Conservation (phyloP, 768 basidiomycete species). For the Leccinum variicolor region DNA sequence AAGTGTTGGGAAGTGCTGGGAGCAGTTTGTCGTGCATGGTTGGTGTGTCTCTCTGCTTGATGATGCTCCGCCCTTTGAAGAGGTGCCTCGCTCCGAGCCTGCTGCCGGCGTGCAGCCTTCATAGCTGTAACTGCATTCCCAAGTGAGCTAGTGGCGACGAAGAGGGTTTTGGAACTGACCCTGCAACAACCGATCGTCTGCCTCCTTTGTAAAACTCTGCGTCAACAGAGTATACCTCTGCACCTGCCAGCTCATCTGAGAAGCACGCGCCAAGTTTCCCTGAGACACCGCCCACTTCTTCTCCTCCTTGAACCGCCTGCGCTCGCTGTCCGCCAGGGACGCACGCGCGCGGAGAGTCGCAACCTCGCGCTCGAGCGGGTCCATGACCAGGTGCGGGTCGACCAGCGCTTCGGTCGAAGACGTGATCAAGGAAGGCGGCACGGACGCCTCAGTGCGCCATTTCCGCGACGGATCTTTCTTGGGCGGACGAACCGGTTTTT, state of each 20-base stretch:
- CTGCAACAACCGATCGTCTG: constrained; percentile 64
- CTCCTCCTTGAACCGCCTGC: constrained; percentile 81
- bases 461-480: constrained; percentile 28
- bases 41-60: constrained; percentile 26
- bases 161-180: constrained; percentile 35
- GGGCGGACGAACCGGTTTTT: constrained; percentile 25
- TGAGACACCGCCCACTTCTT: constrained; percentile 82
- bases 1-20: constrained; percentile 21
- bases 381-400: constrained; percentile 54
- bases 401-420: constrained; percentile 67
- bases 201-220: constrained; percentile 78
- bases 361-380: constrained; percentile 71
- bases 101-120: constrained; percentile 16
- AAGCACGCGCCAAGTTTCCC: constrained; percentile 70
- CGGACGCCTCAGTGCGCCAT: constrained; percentile 32
- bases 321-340: constrained; percentile 78
- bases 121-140: constrained; percentile 24
- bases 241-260: constrained; percentile 82
- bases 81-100: constrained; percentile 7
- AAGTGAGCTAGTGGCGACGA: constrained; percentile 8
- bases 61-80: constrained; percentile 23
- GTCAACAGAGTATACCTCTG: constrained; percentile 76
- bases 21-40: constrained; percentile 23
- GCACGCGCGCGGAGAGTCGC: constrained; percentile 72
- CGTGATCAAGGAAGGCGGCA: constrained; percentile 49